phyloP scores from a whole-genome alignment of 305 asterid genomes.

The Fraxinus dipetala region DNA sequence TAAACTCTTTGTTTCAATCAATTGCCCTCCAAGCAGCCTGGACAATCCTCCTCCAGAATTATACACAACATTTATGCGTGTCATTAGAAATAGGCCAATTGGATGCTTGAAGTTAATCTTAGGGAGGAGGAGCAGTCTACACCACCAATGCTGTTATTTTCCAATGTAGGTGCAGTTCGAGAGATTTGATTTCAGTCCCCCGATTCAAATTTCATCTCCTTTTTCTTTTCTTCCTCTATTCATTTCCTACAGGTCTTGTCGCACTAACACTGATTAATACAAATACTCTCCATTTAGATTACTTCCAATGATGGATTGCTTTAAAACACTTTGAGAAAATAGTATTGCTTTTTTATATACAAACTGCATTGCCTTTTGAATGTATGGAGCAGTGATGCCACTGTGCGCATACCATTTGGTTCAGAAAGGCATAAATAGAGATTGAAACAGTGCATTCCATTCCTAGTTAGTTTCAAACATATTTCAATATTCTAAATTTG shows the following conservation, averaged over 20 bases:
- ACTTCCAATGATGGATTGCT: neutral
- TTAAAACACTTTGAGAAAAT: neutral
- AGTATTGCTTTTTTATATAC: neutral
- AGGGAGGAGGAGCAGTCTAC: neutral
- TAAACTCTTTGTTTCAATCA: neutral
- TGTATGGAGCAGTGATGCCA: neutral
- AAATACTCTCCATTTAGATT: neutral
- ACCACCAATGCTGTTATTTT: neutral
- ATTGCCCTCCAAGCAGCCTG: neutral
- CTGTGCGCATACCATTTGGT: neutral
- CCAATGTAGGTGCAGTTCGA: neutral
- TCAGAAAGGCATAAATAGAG: neutral
- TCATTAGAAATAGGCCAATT: neutral
- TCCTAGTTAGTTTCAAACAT: neutral
- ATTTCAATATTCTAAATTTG: neutral
- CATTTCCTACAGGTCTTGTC: neutral
- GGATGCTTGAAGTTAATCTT: neutral
- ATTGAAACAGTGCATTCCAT: neutral
- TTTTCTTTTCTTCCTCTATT: neutral
- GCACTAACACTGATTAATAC: neutral
- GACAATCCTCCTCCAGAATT: neutral
- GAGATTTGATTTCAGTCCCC: neutral
- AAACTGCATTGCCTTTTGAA: neutral
- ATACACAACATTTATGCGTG: neutral
- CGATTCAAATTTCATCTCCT: neutral